Evolutionary conservation across 2,329 filamentous ascomycete species (phyloP).

Genomic region (Penicillium italicum): DNA sequence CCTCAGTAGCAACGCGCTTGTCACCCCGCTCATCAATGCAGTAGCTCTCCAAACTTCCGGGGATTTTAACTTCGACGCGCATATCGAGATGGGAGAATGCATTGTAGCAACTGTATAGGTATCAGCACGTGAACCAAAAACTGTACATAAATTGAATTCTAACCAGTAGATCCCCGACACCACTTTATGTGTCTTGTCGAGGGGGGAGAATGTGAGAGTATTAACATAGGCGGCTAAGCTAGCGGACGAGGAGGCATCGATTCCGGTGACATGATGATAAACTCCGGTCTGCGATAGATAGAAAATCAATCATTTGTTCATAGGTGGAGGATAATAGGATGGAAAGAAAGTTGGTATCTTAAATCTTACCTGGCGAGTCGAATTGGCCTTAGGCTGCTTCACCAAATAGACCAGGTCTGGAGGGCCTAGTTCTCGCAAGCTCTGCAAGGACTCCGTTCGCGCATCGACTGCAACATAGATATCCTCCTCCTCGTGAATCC

Average conservation of each 20-base stretch:
- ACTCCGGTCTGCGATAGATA: slow-evolving; percentile 65
- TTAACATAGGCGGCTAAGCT: slow-evolving; percentile 98
- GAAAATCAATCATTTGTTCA: slow-evolving; percentile 3
- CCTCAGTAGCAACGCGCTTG: slow-evolving; percentile 87
- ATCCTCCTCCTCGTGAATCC: slow-evolving; percentile 88
- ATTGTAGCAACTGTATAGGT: slow-evolving; percentile 78
- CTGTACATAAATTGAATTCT: slow-evolving; percentile 19
- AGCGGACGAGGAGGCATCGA: slow-evolving; percentile 95
- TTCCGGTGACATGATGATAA: slow-evolving; percentile 96
- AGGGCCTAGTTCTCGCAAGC: slow-evolving; percentile 86
- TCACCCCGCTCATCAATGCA: slow-evolving; percentile 96
- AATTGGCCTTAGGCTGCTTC: slow-evolving; percentile 64
- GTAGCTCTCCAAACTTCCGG: slow-evolving; percentile 93
- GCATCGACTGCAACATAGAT: slow-evolving; percentile 82
- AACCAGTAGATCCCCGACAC: slow-evolving; percentile 93
- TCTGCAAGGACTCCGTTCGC: slow-evolving; percentile 81
- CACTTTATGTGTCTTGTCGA: slow-evolving; percentile 82
- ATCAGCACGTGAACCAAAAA: slow-evolving; percentile 13
- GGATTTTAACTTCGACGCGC: slow-evolving; percentile 96
- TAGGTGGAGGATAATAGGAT: background rate
- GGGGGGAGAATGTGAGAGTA: slow-evolving; percentile 85
- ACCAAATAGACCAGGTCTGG: slow-evolving; percentile 94
- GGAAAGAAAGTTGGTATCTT: background rate
- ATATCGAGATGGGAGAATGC: slow-evolving; percentile 96
- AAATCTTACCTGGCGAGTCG: slow-evolving; percentile 53